Evolutionary conservation across 2,329 filamentous ascomycete genomes (phyloP).

Genomic region (Amphichorda felina): DNA sequence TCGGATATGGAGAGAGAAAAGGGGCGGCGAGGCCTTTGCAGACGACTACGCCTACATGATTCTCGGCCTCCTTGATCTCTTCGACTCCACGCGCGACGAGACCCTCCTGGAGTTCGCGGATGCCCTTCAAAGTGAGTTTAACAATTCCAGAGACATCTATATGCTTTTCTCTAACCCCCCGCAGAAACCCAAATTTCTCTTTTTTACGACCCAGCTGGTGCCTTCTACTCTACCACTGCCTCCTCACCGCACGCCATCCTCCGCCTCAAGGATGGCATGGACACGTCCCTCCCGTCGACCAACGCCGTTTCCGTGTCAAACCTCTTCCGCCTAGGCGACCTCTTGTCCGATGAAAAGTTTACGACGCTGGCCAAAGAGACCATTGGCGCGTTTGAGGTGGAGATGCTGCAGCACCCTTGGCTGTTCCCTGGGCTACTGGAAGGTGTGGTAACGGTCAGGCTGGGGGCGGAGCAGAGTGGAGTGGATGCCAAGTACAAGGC

Average conservation of each 20-base stretch:
- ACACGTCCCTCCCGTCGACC: slow-evolving; percentile 78
- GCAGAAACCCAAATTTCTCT: slow-evolving; percentile 58
- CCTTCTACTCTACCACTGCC: slow-evolving; percentile 61
- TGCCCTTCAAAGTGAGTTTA: slow-evolving; percentile 54
- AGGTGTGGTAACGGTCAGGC: slow-evolving; percentile 59
- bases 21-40: slow-evolving; percentile 63
- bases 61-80: slow-evolving; percentile 71
- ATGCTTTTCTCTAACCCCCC: too few species aligned
- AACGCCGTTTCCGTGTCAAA: slow-evolving; percentile 84
- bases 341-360: slow-evolving; percentile 57
- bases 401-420: slow-evolving; percentile 88
- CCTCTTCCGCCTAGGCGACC: slow-evolving; percentile 63
- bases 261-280: slow-evolving; percentile 89
- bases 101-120: slow-evolving; percentile 71
- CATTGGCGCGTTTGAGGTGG: slow-evolving; percentile 76
- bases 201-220: slow-evolving; percentile 63
- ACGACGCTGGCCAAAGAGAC: slow-evolving; percentile 57
- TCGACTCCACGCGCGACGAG: slow-evolving; percentile 70
- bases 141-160: background rate
- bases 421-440: slow-evolving; percentile 74
- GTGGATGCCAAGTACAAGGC: slow-evolving; percentile 13
- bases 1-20: slow-evolving; percentile 59
- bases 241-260: slow-evolving; percentile 61
- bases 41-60: slow-evolving; percentile 93
- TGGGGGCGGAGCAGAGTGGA: slow-evolving; percentile 45